Conservation (phyloP, 2,329 filamentous ascomycete genomes). For the Rhinocladiella mackenziei region DNA sequence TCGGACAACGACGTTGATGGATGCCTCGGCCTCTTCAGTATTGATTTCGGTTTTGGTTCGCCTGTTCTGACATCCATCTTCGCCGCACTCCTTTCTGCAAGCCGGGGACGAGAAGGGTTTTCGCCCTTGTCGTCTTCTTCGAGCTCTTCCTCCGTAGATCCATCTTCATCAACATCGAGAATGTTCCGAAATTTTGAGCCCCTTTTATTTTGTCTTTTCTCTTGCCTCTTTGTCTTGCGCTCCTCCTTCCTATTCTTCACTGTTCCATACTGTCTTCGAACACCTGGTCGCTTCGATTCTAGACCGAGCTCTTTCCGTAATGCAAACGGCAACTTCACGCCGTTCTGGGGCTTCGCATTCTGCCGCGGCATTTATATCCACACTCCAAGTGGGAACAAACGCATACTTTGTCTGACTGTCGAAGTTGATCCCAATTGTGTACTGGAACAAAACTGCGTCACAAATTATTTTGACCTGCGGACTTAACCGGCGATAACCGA, state of each 20-base stretch:
- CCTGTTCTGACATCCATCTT: slow-evolving; percentile 27
- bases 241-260: slow-evolving; percentile 56
- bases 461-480: slow-evolving; percentile 10
- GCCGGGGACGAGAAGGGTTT: not conserved
- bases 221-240: slow-evolving; percentile 61
- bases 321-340: slow-evolving; percentile 26
- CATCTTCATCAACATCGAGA: slow-evolving; percentile 25
- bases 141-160: slow-evolving; percentile 33
- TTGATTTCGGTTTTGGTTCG: slow-evolving; percentile 34
- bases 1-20: slow-evolving; percentile 13
- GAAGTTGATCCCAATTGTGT: too few species aligned
- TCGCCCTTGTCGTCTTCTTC: slow-evolving; percentile 27
- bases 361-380: slow-evolving; percentile 16
- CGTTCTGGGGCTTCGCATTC: slow-evolving; percentile 4
- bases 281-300: slow-evolving; percentile 33
- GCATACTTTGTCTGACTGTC: too few species aligned
- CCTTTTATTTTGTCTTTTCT: slow-evolving; percentile 50
- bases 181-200: slow-evolving; percentile 22
- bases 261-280: slow-evolving; percentile 21
- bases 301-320: slow-evolving; percentile 27
- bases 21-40: slow-evolving; percentile 35
- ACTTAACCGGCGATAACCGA: slow-evolving; percentile 1
- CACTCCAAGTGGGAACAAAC: too few species aligned
- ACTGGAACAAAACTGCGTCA: too few species aligned
- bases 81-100: slow-evolving; percentile 1